Evolutionary conservation across 176 grass and related monocot species (phyloP).

Genomic region (Typha latifolia): DNA sequence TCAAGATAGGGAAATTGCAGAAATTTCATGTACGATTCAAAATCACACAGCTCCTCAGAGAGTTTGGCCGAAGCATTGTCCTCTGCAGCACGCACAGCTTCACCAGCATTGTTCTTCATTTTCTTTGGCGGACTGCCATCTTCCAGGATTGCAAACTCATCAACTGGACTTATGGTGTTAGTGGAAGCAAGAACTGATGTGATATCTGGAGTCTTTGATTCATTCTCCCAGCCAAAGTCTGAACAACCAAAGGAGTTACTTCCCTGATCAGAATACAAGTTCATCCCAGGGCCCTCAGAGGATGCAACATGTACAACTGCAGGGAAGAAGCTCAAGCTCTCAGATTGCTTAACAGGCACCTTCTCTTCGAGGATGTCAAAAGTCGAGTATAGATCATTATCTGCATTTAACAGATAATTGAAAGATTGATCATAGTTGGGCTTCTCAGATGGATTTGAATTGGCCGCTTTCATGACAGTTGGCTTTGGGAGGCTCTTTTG

Average conservation of each 20-base stretch:
- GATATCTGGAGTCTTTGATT: slow-evolving; percentile 36
- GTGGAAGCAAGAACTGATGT: slow-evolving; percentile 27
- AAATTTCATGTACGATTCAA: slow-evolving; percentile 25
- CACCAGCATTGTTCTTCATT: slow-evolving; percentile 39
- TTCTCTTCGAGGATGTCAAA: slow-evolving; percentile 28
- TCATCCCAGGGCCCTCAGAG: slow-evolving; percentile 16
- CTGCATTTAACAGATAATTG: background rate
- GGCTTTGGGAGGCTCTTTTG: slow-evolving; percentile 5
- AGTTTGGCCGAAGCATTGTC: slow-evolving; percentile 16
- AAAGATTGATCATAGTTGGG: background rate
- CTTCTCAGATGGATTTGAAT: background rate
- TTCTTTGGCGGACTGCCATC: slow-evolving; percentile 25
- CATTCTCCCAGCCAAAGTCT: slow-evolving; percentile 15
- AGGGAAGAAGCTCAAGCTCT: slow-evolving; percentile 13
- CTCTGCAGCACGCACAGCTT: slow-evolving; percentile 21
- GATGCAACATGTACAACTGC: slow-evolving; percentile 11
- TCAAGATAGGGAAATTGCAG: slow-evolving; percentile 22
- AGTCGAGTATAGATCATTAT: background rate
- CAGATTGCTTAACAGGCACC: slow-evolving; percentile 13
- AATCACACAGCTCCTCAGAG: slow-evolving; percentile 13
- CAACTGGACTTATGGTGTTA: slow-evolving; percentile 10
- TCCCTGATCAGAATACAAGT: slow-evolving; percentile 19
- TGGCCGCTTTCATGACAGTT: background rate
- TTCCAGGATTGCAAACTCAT: slow-evolving; percentile 22
- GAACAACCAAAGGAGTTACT: slow-evolving; percentile 7